Evolutionary conservation across 345 rosid species (phyloP).

Genomic region (Iberis pinnata): DNA sequence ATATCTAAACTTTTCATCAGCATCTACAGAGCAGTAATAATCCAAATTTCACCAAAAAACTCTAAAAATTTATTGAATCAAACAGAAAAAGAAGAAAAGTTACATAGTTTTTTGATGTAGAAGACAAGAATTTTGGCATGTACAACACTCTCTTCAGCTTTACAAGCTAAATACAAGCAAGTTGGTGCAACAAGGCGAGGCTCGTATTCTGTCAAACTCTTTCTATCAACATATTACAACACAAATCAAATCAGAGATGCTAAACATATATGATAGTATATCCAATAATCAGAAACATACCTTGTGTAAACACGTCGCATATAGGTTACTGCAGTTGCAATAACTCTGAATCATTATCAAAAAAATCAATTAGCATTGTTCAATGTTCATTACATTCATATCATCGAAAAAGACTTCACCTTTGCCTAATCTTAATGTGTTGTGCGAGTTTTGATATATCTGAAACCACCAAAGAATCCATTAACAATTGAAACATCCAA

Average conservation of each 20-base stretch:
- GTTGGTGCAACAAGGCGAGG: constrained; percentile 92
- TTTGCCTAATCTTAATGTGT: constrained; percentile 81
- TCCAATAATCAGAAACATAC: constrained; percentile 33
- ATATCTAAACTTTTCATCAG: constrained; percentile 55
- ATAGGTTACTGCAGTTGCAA: constrained; percentile 83
- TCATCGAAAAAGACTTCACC: constrained; percentile 42
- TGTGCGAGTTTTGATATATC: constrained; percentile 82
- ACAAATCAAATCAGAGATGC: neutral
- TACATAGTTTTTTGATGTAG: constrained; percentile 63
- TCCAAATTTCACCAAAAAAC: constrained; percentile 22
- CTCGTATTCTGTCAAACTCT: constrained; percentile 83
- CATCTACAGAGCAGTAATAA: constrained; percentile 35
- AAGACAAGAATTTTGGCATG: constrained; percentile 74
- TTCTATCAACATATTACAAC: constrained; percentile 38
- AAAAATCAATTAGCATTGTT: constrained; percentile 17
- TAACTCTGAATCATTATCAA: constrained; percentile 73
- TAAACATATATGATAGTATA: neutral
- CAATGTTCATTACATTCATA: neutral
- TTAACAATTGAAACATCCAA: neutral
- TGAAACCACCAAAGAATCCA: constrained; percentile 30
- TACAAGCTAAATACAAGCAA: constrained; percentile 93
- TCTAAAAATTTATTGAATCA: constrained; percentile 8
- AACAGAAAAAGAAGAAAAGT: constrained; percentile 16
- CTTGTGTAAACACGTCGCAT: constrained; percentile 95
- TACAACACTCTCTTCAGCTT: constrained; percentile 96